Base-by-base conservation (phyloP, 495 filamentous ascomycete genomes). In the Entonaema liquescens region DNA sequence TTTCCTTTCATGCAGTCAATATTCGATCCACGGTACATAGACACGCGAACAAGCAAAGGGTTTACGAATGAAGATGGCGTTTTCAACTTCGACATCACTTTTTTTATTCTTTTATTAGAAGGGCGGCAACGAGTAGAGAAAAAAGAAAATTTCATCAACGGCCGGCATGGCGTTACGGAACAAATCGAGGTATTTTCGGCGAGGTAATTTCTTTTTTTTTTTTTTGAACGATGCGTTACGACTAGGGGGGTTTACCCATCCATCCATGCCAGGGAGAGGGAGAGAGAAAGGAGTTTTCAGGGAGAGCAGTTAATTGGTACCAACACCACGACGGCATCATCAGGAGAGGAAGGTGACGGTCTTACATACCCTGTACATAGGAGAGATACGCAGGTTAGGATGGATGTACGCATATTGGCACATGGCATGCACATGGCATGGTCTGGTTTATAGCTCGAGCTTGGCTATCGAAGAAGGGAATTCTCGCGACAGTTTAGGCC, bases 41-140 rank as follows among this genome's bases (percentile, higher is more conserved):
- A 61, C 35, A 59, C 35, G 36, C 29, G 25, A 59, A 54, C 15
- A 15, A 23, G 26, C 25, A 33, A 31, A 68, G 44, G 59, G 52
- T 13, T 58, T 28, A 68, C 52, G 65, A 68, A 5, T 38, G 38
- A 23, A 52, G 40, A 31, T 15, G 57, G 58, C 65, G 65, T 52
- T 47, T 36, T 4, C n/a, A n/a, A 44, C 26, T 61, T 54, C 33
- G 9, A 56, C 28, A 35, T 53, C 38, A 21, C 55, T 12, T 47
- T 6, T 62, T 57, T 31, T 53, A 62, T n/a, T n/a, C n/a, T n/a
- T n/a, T n/a, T n/a, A n/a, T n/a, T n/a, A n/a, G n/a, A 28, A 52
- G 8, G 28, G 60, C 7, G 63, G 54, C 55, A 55, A 36, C 28
- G 67, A 55, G 61, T 70, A 70, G 67, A 70, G 26, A 70, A 70